Conservation (phyloP, 768 basidiomycete species). For the Psilocybe cyanescens region DNA sequence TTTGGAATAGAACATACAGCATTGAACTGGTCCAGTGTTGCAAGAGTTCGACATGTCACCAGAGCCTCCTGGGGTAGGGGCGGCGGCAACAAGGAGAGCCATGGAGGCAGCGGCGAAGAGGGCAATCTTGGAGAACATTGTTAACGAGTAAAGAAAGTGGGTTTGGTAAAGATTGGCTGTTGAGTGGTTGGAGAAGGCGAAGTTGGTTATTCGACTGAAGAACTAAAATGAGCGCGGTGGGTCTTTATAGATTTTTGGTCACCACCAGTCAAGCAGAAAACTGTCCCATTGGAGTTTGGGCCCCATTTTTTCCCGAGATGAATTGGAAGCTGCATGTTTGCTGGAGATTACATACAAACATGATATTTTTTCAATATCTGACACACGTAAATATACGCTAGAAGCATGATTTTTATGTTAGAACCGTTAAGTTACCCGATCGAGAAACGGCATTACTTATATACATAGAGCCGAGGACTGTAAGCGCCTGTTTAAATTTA, state of each 20-base stretch:
- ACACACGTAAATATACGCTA: slow-evolving; percentile 11
- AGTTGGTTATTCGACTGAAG: slow-evolving; percentile 19
- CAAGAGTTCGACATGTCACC: slow-evolving; percentile 23
- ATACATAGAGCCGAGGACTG: neutral
- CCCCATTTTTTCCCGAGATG: neutral
- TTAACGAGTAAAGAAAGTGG: slow-evolving; percentile 13
- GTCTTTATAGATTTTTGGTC: slow-evolving; percentile 16
- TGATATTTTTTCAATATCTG: neutral
- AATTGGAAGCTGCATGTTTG: neutral
- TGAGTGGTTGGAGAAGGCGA: slow-evolving; percentile 14
- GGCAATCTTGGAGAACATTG: slow-evolving; percentile 35
- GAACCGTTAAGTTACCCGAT: neutral
- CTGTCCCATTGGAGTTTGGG: neutral
- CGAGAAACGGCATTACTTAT: neutral
- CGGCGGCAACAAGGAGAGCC: slow-evolving; percentile 32
- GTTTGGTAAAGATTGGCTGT: slow-evolving; percentile 10
- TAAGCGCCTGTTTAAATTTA: neutral
- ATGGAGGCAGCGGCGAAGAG: slow-evolving; percentile 25
- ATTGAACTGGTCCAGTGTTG: slow-evolving; percentile 32
- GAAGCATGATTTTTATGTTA: neutral
- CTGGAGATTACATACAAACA: neutral
- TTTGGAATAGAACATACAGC: slow-evolving; percentile 22
- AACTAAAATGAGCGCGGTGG: neutral
- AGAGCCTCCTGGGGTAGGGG: slow-evolving; percentile 15
- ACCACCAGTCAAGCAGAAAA: neutral